Evolutionary conservation across 257 asterid species (phyloP), one percentile per base, ranked within the genome.

Genomic region (Pogostemon cablin): DNA sequence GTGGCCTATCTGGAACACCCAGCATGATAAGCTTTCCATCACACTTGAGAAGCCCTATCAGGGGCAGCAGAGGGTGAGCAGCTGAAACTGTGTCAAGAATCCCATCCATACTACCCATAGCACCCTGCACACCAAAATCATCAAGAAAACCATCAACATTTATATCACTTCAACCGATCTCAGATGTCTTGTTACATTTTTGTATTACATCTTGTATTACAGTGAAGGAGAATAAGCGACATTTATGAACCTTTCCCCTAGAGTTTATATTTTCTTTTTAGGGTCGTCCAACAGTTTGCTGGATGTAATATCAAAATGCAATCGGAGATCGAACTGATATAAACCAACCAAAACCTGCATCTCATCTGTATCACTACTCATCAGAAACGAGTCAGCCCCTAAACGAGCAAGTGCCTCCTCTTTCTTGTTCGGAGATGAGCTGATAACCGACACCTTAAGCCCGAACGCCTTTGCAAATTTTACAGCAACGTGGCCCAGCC

Each of bases 381-480:
- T 66, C 76, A 84, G 74, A 63, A 84, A 84, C 0, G 68, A 42
- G 7, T 81, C 88, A 0, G 80, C 86, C 0, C 88, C 88, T 32
- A 84, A 35, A 34, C 17, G 10, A 3, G 70, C 71, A 10, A 79
- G 43, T 0, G 86, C 85, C 53, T 84, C 85, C n/a, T 81, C 50
- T 40, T 80, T 79, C 62, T 81, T 84, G 49, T 1, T 56, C 2
- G 11, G n/a, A 11, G 80, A 73, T 0, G 84, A 73, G 50, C 86
- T 81, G 6, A 84, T 80, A 0, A 84, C 84, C 0, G 83, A 82
- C 0, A 80, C 87, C 43, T 76, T 76, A 8, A 63, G 6, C 4
- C 87, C 87, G 4, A 85, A 80, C 3, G 86, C 87, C 84, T 85
- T 82, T 0, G 84, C 86, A 1, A 79, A 76, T 35, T 81, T 84